Evolutionary conservation across 176 grass and related monocot species (phyloP), one percentile per base, ranked within the genome.

Genomic region (Poa annua): DNA sequence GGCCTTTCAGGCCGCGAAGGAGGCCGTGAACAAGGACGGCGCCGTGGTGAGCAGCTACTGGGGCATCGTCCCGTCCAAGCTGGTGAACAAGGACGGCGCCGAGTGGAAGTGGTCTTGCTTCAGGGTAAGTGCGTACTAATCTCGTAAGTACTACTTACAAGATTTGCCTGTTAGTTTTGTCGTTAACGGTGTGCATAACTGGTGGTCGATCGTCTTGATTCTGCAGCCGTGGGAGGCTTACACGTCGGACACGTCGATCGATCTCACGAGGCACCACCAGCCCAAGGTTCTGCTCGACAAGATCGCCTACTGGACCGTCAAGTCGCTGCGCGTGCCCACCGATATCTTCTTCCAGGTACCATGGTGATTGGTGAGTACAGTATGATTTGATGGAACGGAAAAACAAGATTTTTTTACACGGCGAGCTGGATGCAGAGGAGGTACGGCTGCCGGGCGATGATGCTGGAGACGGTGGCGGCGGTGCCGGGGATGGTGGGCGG

Each of bases 41-140:
- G 41, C 41, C 41, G 85, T 81, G 20, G 51, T 67, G 44, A 80
- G 71, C 56, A 92, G 83, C 80, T 97, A 97, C 76, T 97, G 94
- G 92, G 94, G 91, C 12, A 69, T 97, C 29, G 56, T 50, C 62
- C 82, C 85, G 11, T 52, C 87, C 21, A 90, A 83, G 74, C 80
- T 94, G 35, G 73, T 86, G 34, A 90, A 35, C 80, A 84, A 90
- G 76, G 92, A 94, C 36, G 94, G 92, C 85, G 89, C 65, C 32
- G 91, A 92, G 77, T 97, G 94, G 94, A 94, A 70, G 84, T 97
- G 95, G 92, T 76, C 88, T 42, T 97, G 95, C 83, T 97, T 97
- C 82, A 87, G 48, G 88, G 95, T 94, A 74, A 73, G 1, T n/a
- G n/a, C n/a, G n/a, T 7, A 6, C 1, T 19, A 8, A 19, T 38